Evolutionary conservation across 805 yeast species (phyloP), one percentile per base, ranked within the genome.

Genomic region (Tetrapisispora iriomotensis): DNA sequence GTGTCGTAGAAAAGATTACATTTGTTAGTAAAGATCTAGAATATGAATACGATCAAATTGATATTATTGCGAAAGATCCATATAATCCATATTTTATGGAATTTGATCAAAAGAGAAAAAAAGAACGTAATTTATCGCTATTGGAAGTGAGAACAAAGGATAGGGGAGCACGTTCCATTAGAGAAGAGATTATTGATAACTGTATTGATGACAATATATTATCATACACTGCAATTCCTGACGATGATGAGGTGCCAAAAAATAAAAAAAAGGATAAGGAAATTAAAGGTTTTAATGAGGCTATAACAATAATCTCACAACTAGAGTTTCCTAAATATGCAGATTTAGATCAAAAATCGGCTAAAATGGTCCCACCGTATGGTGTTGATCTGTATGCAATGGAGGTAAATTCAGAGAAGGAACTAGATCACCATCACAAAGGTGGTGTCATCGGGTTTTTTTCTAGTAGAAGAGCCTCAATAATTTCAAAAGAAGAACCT

Each of bases 101-200:
- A 43, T 61, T 39, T 56, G 56, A 45, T 6, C 39, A 49, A 14
- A 58, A 49, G 25, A 50, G 55, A 20, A 51, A 50, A 30, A 56
- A 53, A 40, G 88, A 82, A 45, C 66, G 82, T 38, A 63, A 69
- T 3, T 63, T 79, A 8, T 68, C 82, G 0, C 53, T 82, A 14
- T 67, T 80, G 44, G 90, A 82, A 53, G 65, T 82, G 26, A 72
- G 77, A 47, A 73, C 88, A 0, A 76, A 69, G 53, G 66, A 65
- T 22, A 63, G 64, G 46, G 59, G 68, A 19, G 36, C 58, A 14
- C 54, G 79, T 59, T 48, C 81, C 40, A 64, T 79, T 57, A 79
- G 79, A 40, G 88, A 82, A 49, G 69, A 75, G 5, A 64, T 80
- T 28, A 54, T 57, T 1, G 68, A 66, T 15, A 64, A 66, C 36